Evolutionary conservation across 345 rosid genomes (phyloP).

Genomic region (Geranium brycei): DNA sequence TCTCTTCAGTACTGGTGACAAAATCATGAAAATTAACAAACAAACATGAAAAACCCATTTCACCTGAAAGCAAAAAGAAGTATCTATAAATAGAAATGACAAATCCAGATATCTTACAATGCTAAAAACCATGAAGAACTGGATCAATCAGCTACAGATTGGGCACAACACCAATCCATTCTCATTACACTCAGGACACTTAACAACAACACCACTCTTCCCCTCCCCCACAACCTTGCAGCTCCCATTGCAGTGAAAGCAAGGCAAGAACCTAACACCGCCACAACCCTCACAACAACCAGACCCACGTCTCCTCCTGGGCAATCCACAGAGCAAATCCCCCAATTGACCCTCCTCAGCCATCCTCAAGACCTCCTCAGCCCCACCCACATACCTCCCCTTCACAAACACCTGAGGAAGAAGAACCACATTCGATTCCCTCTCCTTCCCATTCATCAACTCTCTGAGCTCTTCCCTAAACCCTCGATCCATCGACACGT

Average conservation of each 20-base stretch:
- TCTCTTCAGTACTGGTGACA: too few relatives aligned
- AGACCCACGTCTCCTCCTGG: constrained; percentile 22
- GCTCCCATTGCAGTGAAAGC: constrained; percentile 70
- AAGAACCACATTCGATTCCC: constrained; percentile 14
- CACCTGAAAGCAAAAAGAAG: too few relatives aligned
- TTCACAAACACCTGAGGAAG: constrained; percentile 66
- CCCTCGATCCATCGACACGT: constrained; percentile 72
- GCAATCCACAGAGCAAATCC: constrained; percentile 43
- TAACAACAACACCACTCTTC: constrained; percentile 31
- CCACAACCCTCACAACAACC: constrained; percentile 69
- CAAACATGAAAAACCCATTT: too few relatives aligned
- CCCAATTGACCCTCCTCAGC: constrained; percentile 59
- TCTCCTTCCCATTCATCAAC: constrained; percentile 25
- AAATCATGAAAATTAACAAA: too few relatives aligned
- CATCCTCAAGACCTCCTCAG: constrained; percentile 50
- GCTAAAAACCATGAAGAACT: background rate
- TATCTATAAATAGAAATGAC: background rate
- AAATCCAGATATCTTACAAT: constrained; percentile 1
- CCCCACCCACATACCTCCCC: constrained; percentile 84
- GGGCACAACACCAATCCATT: constrained; percentile 82
- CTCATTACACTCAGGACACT: constrained; percentile 74
- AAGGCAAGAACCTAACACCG: constrained; percentile 60
- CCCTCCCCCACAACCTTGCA: constrained; percentile 35
- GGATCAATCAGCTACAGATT: constrained; percentile 40
- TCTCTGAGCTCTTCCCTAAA: constrained; percentile 53